phyloP scores from a whole-genome alignment of 805 yeast genomes.

The Metschnikowia continentalis region DNA sequence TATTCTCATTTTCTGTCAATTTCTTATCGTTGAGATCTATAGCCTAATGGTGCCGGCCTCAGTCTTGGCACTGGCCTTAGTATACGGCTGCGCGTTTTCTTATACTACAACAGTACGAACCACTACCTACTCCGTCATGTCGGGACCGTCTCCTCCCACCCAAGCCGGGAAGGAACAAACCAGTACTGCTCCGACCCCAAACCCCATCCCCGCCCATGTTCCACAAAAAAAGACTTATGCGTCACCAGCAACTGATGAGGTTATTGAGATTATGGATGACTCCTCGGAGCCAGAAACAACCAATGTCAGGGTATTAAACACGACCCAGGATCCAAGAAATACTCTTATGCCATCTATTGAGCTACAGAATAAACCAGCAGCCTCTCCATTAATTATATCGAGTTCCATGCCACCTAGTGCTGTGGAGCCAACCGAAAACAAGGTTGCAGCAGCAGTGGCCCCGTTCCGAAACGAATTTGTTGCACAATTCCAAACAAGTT shows the following conservation, averaged over 20 bases:
- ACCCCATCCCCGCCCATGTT: not conserved
- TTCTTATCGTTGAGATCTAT: too few species aligned
- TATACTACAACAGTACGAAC: not conserved
- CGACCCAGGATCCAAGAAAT: not conserved
- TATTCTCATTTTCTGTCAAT: too few species aligned
- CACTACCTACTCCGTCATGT: not conserved
- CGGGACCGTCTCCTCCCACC: not conserved
- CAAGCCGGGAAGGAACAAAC: not conserved
- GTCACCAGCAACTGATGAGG: not conserved
- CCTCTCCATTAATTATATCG: not conserved
- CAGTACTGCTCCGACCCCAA: slow-evolving; percentile 6
- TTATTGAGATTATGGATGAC: not conserved
- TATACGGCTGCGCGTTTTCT: not conserved
- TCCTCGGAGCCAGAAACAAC: not conserved
- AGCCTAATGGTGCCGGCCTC: too few species aligned
- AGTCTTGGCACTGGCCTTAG: too few species aligned
- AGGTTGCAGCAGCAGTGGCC: not conserved
- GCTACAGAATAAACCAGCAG: not conserved
- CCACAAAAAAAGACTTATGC: not conserved
- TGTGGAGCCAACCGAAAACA: not conserved
- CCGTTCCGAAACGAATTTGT: not conserved
- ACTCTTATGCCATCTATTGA: not conserved
- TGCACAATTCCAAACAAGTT: slow-evolving; percentile 28
- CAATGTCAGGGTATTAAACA: not conserved
- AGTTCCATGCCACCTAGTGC: not conserved